These are phyloP conservation scores for Ramaria sp. DNA, from an alignment of 768 basidiomycete genomes.

Conservation along the genomic window DNA sequence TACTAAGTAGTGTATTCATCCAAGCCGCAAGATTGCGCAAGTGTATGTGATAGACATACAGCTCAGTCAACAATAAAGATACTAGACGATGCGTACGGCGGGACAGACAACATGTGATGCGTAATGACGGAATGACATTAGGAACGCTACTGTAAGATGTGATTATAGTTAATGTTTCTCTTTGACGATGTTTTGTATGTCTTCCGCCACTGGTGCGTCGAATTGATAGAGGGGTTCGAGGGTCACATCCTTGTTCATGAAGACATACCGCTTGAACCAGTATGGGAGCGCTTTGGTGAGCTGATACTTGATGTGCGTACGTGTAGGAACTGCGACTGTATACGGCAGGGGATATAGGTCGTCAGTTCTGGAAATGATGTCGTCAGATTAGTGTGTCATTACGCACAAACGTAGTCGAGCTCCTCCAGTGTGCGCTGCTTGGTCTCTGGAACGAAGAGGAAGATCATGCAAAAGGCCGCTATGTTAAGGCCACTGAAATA, in stretches of 20 bases:
- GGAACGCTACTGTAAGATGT: no score
- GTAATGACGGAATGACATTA: no score
- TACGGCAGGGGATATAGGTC: conserved; percentile 1
- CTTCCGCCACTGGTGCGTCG: conserved; percentile 20
- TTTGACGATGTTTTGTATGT: neutral
- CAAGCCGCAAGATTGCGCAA: no score
- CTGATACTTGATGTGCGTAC: conserved; percentile 35
- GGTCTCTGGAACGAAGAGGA: conserved; percentile 42
- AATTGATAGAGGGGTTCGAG: conserved; percentile 43
- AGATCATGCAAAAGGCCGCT: conserved; percentile 42
- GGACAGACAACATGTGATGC: no score
- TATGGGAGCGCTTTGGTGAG: conserved; percentile 33
- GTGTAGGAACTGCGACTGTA: conserved; percentile 32
- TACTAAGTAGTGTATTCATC: no score
- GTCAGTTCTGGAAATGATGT: neutral
- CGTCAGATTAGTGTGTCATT: neutral
- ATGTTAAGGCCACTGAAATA: conserved; percentile 29
- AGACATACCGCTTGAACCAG: conserved; percentile 40
- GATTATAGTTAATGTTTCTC: neutral
- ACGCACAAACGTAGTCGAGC: conserved; percentile 12
- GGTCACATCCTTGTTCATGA: conserved; percentile 21
- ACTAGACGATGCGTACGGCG: no score
- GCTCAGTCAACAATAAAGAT: no score
- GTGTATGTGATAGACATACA: no score
- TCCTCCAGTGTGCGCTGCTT: conserved; percentile 19